phyloP scores from a whole-genome alignment of 441 rosid genomes.

The Dalechampia spathulata region DNA sequence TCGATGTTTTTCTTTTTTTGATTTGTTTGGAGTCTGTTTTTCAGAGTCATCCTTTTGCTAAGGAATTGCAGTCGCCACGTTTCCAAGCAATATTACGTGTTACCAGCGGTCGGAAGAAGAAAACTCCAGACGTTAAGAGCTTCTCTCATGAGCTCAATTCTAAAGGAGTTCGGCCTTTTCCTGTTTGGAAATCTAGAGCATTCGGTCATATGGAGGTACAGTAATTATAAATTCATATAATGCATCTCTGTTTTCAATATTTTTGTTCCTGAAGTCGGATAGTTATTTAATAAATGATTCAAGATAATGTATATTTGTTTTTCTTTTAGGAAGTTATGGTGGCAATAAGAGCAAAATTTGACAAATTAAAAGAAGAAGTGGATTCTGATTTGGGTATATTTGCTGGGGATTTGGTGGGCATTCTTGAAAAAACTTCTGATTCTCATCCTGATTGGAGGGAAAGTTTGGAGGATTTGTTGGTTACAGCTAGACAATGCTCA shows the following conservation, averaged over 20 bases:
- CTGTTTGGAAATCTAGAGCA: conserved; percentile 85
- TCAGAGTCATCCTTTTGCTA: conserved; percentile 61
- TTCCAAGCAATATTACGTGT: conserved; percentile 84
- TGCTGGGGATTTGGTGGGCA: conserved; percentile 86
- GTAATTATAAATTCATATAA: background rate
- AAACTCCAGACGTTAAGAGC: conserved; percentile 77
- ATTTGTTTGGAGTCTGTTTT: conserved; percentile 10
- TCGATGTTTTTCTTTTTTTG: background rate
- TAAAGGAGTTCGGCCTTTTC: conserved; percentile 93
- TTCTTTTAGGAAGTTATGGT: conserved; percentile 66
- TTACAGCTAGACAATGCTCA: conserved; percentile 69
- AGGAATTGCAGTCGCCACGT: conserved; percentile 84
- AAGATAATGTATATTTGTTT: no score
- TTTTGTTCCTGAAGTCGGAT: no score
- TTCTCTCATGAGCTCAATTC: conserved; percentile 99
- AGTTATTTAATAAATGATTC: no score
- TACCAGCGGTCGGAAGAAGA: conserved; percentile 88
- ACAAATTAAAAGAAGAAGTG: conserved; percentile 87
- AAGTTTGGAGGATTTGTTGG: conserved; percentile 77
- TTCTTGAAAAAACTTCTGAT: conserved; percentile 59
- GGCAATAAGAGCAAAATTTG: conserved; percentile 79
- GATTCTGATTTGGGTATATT: conserved; percentile 81
- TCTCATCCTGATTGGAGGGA: conserved; percentile 70
- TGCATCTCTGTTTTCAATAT: background rate
- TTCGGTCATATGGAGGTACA: conserved; percentile 88